Evolutionary conservation across 2,329 filamentous ascomycete genomes (phyloP).

Genomic region (Aplosporella prunicola): DNA sequence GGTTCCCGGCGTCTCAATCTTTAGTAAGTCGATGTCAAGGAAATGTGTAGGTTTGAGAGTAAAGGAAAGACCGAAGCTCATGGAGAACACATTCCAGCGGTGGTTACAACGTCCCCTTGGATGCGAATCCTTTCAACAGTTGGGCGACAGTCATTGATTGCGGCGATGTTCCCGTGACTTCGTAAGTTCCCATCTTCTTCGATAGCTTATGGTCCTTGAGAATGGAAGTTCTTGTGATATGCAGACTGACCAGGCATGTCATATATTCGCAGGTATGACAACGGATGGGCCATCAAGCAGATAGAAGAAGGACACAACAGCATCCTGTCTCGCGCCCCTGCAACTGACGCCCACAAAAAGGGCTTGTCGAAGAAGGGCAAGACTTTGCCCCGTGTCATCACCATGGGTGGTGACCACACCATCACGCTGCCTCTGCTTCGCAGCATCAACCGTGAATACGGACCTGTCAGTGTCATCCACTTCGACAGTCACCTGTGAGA

Average conservation of each 20-base stretch:
- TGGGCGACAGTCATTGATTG: conserved; percentile 77
- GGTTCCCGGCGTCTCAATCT: conserved; percentile 78
- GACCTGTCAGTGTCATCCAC: conserved; percentile 55
- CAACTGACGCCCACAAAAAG: conserved; percentile 55
- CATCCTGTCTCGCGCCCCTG: conserved; percentile 61
- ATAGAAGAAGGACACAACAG: conserved; percentile 78
- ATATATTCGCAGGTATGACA: conserved; percentile 70
- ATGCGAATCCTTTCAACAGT: conserved; percentile 70
- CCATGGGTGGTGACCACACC: conserved; percentile 55
- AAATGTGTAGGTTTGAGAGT: conserved; percentile 1
- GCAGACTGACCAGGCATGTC: neutral
- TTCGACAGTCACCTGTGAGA: conserved; percentile 51
- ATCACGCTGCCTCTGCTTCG: conserved; percentile 49
- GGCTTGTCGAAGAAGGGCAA: conserved; percentile 64
- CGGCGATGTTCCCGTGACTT: conserved; percentile 76
- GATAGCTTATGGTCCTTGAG: neutral
- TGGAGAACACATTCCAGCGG: conserved; percentile 53
- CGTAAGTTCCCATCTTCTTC: conserved; percentile 43
- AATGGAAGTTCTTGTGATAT: neutral
- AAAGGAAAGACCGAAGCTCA: conserved; percentile 37
- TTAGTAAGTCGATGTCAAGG: conserved; percentile 51
- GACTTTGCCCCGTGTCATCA: conserved; percentile 73
- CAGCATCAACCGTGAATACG: conserved; percentile 56
- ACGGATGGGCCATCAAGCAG: conserved; percentile 69
- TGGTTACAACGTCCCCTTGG: conserved; percentile 75